phyloP scores from a whole-genome alignment of 2,329 filamentous ascomycete species.

The Pestalotiopsis sp. region DNA sequence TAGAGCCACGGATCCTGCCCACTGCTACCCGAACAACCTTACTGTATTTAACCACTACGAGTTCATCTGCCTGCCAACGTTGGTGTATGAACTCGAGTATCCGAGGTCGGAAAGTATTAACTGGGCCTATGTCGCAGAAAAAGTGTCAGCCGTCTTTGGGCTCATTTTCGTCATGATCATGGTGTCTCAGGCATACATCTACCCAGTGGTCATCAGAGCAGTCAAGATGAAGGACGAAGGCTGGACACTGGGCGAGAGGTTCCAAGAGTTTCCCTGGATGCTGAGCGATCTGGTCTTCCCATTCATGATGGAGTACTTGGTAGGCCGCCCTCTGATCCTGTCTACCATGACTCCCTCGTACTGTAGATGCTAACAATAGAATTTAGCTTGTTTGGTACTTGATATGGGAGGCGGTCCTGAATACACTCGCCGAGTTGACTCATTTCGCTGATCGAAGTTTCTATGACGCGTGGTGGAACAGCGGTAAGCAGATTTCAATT shows the following conservation, averaged over 20 bases:
- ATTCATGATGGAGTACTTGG: slow-evolving; percentile 76
- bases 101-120: slow-evolving; percentile 68
- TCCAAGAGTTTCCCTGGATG: slow-evolving; percentile 72
- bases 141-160: slow-evolving; percentile 69
- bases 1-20: slow-evolving; percentile 52
- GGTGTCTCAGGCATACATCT: slow-evolving; percentile 75
- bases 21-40: slow-evolving; percentile 70
- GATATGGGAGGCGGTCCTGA: slow-evolving; percentile 77
- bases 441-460: slow-evolving; percentile 78
- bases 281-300: slow-evolving; percentile 77
- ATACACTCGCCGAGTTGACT: slow-evolving; percentile 76
- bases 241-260: slow-evolving; percentile 60
- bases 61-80: slow-evolving; percentile 73
- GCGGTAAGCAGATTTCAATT: slow-evolving; percentile 34
- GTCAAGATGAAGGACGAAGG: slow-evolving; percentile 68
- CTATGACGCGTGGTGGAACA: slow-evolving; percentile 67
- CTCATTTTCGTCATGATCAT: slow-evolving; percentile 79
- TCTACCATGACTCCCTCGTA: not conserved
- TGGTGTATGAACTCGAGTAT: slow-evolving; percentile 80
- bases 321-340: slow-evolving; percentile 22
- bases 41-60: slow-evolving; percentile 67
- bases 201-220: slow-evolving; percentile 70
- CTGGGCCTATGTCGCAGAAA: slow-evolving; percentile 76
- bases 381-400: slow-evolving; percentile 71
- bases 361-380: not conserved